Base-by-base conservation (phyloP, 2,329 filamentous ascomycete species). In the Colletotrichum brevisporum region DNA sequence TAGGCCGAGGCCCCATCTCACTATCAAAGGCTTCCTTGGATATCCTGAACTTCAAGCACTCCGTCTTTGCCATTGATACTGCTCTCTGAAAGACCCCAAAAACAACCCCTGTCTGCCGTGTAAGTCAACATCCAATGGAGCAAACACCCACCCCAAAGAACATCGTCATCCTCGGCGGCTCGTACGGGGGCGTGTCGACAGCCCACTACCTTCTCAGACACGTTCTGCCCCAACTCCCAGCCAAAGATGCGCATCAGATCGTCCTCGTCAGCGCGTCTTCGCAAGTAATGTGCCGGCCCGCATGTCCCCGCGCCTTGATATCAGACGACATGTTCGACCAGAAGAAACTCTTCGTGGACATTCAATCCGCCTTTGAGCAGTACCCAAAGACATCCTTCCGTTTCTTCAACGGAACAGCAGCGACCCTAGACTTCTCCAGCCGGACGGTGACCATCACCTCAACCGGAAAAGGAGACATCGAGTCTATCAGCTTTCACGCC, bases 141-240 rank as follows among this genome's bases (percentile, higher is more conserved):
- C 3, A 10, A 10, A 10, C 31, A 36, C 8, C 31, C 41, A 21
- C n/a, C 2, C 56, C 43, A 12, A 80, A 79, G 45, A 82, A 80
- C 64, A 85, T 88, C 64, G 76, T 89, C 69, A 79, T 89, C 24
- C 76, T 89, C 2, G 87, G 87, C 26, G 85, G 82, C 21, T 88
- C 85, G 10, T 88, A 85, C 70, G 85, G 76, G 12, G 87, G 87
- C 26, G 63, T 88, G 4, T 84, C 83, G 6, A 81, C 78, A 4
- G 85, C 87, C 1, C 87, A 90, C 71, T 86, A 87, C 71, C 77
- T 87, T 31, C 82, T 87, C 31, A 84, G 84, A 69, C 85, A 89
- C 77, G 79, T 80, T 26, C 54, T 88, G 10, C 84, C 86, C 0
- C 71, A 77, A 60, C 71, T 81, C 0, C 76, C 81, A 1, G 73